Base-by-base conservation (phyloP, 169 alveolate species). In the Eimeria falciformis region DNA sequence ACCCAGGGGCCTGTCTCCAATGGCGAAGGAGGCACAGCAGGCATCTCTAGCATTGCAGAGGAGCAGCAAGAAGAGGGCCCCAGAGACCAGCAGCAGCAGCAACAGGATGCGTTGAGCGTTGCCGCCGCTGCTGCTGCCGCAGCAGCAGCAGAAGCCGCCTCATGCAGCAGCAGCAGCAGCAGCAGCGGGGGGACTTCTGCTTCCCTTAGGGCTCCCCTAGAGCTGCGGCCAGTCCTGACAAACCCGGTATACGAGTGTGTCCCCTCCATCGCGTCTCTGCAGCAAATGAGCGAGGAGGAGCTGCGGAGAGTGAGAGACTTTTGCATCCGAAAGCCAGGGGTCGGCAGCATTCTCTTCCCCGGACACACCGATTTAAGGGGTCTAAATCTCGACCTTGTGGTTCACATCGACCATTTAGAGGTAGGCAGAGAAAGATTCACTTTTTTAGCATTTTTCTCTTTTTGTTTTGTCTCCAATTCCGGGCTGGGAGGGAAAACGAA, bases 331-430 rank as follows among this genome's bases (percentile, higher is more conserved):
- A 78, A 95, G 33, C 95, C 90, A n/a, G 97, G 96, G 1, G 93
- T 90, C 90, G 98, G 98, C 6, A 96, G 93, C 85, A 95, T 96
- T 11, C 79, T 91, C 25, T 96, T 97, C 96, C 98, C 98, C 23
- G 98, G 98, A 9, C 62, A 87, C 90, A 95, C 97, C 12, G 98
- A 96, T 75, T 82, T 96, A 25, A 84, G 97, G 6, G 96, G 96
- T n/a, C 71, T 96, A 66, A 92, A 96, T 87, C 91, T 96, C 46
- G 98, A 96, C 92, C 75, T 78, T n/a, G 94, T 94, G 27, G 97
- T 96, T 21, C 66, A 68, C 21, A 94, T 94, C 33, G 95, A 81
- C 27, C 18, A 88, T 1, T 86, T 86, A 14, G 92, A 86, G 71
- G 91, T 84, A 7, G 25, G 23, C 18, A 12, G 17, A n/a, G 17